These are phyloP conservation scores for Solanum megistacrolobum DNA, from an alignment of 257 asterid species.

Conservation along the genomic window DNA sequence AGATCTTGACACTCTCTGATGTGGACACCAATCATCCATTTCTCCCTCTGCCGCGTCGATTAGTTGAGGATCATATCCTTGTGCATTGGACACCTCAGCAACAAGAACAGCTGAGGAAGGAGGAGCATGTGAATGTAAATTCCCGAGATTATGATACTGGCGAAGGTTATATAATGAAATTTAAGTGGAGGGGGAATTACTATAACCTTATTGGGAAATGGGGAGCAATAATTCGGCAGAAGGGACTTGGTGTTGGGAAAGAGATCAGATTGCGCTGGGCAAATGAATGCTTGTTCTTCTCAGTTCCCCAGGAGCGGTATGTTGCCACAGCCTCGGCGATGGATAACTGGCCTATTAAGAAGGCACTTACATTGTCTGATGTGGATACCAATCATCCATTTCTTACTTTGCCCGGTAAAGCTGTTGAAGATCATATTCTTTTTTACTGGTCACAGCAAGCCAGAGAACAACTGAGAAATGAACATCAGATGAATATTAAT, in stretches of 20 bases:
- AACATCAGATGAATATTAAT: slow-evolving; percentile 56
- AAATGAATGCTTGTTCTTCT: slow-evolving; percentile 56
- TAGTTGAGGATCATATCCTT: slow-evolving; percentile 75
- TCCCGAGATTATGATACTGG: slow-evolving; percentile 72
- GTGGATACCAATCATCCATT: slow-evolving; percentile 85
- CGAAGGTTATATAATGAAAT: slow-evolving; percentile 56
- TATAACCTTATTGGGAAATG: slow-evolving; percentile 70
- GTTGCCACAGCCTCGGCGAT: slow-evolving; percentile 37
- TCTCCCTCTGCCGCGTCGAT: slow-evolving; percentile 69
- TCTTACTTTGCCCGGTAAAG: slow-evolving; percentile 77
- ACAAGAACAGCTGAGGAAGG: slow-evolving; percentile 57
- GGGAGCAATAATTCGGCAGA: slow-evolving; percentile 61
- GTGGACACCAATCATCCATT: slow-evolving; percentile 78
- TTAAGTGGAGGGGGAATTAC: slow-evolving; percentile 73
- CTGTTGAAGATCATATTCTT: slow-evolving; percentile 72
- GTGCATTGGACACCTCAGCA: slow-evolving; percentile 61
- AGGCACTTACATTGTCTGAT: slow-evolving; percentile 69
- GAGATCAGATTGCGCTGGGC: slow-evolving; percentile 64
- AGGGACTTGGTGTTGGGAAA: slow-evolving; percentile 70
- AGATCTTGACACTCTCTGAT: slow-evolving; percentile 63
- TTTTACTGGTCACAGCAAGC: slow-evolving; percentile 59
- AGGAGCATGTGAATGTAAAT: slow-evolving; percentile 60
- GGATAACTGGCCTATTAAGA: slow-evolving; percentile 73
- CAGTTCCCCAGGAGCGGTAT: slow-evolving; percentile 54
- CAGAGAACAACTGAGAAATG: slow-evolving; percentile 57